phyloP scores from a whole-genome alignment of 768 basidiomycete genomes.

The Agrocybe praecox region DNA sequence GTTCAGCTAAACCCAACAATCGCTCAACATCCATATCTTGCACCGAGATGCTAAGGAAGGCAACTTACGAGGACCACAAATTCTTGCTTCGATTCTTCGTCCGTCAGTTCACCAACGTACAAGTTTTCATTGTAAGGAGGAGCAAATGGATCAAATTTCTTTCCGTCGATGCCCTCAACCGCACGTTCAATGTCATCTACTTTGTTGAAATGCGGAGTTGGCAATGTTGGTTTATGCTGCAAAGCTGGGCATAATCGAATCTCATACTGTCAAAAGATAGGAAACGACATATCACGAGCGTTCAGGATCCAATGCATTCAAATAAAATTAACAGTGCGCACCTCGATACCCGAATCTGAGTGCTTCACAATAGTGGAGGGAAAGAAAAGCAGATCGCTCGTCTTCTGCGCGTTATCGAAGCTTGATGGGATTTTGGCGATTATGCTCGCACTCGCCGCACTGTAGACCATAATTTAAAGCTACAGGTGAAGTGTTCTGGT shows the following conservation, averaged over 20 bases:
- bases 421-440: slow-evolving; percentile 53
- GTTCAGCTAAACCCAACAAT: slow-evolving; percentile 59
- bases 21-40: neutral
- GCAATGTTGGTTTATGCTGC: slow-evolving; percentile 70
- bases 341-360: slow-evolving; percentile 65
- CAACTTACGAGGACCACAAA: slow-evolving; percentile 71
- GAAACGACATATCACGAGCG: slow-evolving; percentile 2
- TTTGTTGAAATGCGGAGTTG: slow-evolving; percentile 40
- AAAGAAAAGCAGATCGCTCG: slow-evolving; percentile 77
- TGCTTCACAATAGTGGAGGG: slow-evolving; percentile 69
- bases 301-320: neutral
- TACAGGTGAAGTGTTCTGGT: neutral
- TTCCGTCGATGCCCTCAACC: slow-evolving; percentile 25
- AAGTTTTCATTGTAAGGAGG: slow-evolving; percentile 84
- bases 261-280: slow-evolving; percentile 62
- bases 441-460: slow-evolving; percentile 42
- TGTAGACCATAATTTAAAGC: slow-evolving; percentile 30
- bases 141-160: slow-evolving; percentile 71
- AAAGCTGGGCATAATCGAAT: slow-evolving; percentile 85
- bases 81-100: slow-evolving; percentile 55
- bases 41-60: neutral
- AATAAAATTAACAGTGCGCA: slow-evolving; percentile 23
- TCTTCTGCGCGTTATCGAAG: slow-evolving; percentile 58
- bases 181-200: slow-evolving; percentile 24
- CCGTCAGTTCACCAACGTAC: slow-evolving; percentile 72